Evolutionary conservation across 129 eudicot species (phyloP), one percentile per base, ranked within the genome.

Genomic region (Mikania micrantha): DNA sequence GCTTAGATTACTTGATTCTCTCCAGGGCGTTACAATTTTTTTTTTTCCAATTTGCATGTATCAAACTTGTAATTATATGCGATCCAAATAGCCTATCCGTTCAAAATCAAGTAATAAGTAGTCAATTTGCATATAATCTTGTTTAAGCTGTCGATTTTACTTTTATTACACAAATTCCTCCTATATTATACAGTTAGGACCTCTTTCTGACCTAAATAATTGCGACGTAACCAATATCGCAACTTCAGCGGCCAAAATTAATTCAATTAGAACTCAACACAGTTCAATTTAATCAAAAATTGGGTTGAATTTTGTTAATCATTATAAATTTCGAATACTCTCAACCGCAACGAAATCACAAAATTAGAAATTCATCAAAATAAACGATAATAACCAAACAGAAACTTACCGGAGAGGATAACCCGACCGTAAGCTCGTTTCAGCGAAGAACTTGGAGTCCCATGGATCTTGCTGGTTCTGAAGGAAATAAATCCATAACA

Each of bases 391-490:
- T 0, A 49, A n/a, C 48, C 24, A 74, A 20, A 2, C 9, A 39
- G 6, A 28, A 48, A 60, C 82, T 12, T 72, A 88, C 96, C 78
- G 86, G 56, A 84, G 91, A 66, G 94, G 90, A 80, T 67, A 82
- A 3, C 91, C 96, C 0, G 84, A 76, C 4, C 90, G 85, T 72
- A 93, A 69, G 47, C 74, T 82, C 4, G 89, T 84, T 41, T 93
- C 98, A 0, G 95, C 82, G 68, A 93, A 93, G 81, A 93, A 86
- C 52, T 74, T 72, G 1, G 96, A 84, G 13, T 88, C 96, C 89
- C 87, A 86, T 0, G 91, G 87, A 70, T 72, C 83, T 7, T 59
- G 74, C 61, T 75, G 79, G 53, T 80, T 78, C 69, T 82, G 92
- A 21, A 88, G 84, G 58, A 78, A 93, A 62, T 84, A 62, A 15